Conservation (phyloP, 2,329 filamentous ascomycete species). For the Zalaria sp. region DNA sequence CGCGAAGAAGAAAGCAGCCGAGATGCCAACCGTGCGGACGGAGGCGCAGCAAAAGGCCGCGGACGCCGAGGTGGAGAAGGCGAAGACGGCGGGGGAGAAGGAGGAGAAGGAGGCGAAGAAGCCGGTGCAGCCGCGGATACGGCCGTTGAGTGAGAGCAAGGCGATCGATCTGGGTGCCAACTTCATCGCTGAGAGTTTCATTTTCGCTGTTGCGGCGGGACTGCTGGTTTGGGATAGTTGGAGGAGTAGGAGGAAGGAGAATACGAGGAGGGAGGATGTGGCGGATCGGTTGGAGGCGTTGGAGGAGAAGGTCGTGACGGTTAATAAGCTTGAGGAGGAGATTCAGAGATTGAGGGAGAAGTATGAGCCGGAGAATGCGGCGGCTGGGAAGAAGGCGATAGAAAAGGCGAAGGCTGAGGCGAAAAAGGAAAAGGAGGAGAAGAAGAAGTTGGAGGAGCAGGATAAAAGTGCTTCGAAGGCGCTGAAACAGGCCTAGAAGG, state of each 20-base stretch:
- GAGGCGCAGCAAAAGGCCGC: slow-evolving; percentile 45
- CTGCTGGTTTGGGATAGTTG: slow-evolving; percentile 50
- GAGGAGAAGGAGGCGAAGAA: slow-evolving; percentile 29
- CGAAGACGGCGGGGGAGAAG: slow-evolving; percentile 17
- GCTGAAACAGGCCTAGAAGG: no score
- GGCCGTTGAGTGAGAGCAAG: slow-evolving; percentile 51
- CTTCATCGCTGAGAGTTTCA: slow-evolving; percentile 53
- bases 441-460: no score
- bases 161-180: slow-evolving; percentile 57
- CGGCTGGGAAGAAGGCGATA: neutral
- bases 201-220: slow-evolving; percentile 49
- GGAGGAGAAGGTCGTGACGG: slow-evolving; percentile 21
- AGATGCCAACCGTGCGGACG: slow-evolving; percentile 46
- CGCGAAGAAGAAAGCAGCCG: slow-evolving; percentile 32
- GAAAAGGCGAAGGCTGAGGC: neutral
- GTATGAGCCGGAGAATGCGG: neutral
- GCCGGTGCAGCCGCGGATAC: slow-evolving; percentile 38
- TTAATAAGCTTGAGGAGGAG: slow-evolving; percentile 1
- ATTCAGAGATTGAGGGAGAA: slow-evolving; percentile 1
- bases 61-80: slow-evolving; percentile 30
- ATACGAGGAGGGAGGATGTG: slow-evolving; percentile 44
- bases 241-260: slow-evolving; percentile 47
- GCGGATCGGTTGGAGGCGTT: slow-evolving; percentile 44
- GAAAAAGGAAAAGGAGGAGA: neutral
- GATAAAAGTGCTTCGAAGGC: no score